Conservation (phyloP, 176 grass and related monocot genomes). For the Aechmea fasciata region DNA sequence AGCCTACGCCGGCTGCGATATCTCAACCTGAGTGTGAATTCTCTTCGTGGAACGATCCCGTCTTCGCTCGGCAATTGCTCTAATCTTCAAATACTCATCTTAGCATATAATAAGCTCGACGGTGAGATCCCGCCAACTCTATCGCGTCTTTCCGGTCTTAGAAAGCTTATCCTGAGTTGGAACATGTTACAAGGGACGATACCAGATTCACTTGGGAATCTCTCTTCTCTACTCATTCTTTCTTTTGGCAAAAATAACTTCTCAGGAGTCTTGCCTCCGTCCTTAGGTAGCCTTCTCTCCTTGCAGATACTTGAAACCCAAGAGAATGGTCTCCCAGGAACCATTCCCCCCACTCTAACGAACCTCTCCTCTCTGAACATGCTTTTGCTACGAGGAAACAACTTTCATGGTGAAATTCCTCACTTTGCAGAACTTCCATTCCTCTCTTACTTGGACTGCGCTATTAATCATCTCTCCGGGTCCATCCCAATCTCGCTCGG, state of each 20-base stretch:
- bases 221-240: not conserved
- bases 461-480: not conserved
- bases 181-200: constrained; percentile 10
- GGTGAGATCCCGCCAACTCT: constrained; percentile 21
- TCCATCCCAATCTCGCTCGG: not conserved
- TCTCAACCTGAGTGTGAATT: no score
- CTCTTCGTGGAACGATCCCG: no score
- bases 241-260: not conserved
- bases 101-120: constrained; percentile 36
- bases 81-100: constrained; percentile 18
- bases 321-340: not conserved
- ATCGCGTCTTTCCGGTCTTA: not conserved
- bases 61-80: not conserved
- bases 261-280: constrained; percentile 24
- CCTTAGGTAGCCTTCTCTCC: constrained; percentile 21
- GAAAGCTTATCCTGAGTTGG: constrained; percentile 8
- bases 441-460: no score
- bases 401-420: no score
- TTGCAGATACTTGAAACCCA: not conserved
- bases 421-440: no score
- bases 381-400: no score
- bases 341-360: not conserved
- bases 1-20: no score
- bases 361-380: not conserved
- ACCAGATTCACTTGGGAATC: not conserved